Base-by-base conservation (phyloP, 2,329 filamentous ascomycete genomes). In the Trichoderma pleuroti region DNA sequence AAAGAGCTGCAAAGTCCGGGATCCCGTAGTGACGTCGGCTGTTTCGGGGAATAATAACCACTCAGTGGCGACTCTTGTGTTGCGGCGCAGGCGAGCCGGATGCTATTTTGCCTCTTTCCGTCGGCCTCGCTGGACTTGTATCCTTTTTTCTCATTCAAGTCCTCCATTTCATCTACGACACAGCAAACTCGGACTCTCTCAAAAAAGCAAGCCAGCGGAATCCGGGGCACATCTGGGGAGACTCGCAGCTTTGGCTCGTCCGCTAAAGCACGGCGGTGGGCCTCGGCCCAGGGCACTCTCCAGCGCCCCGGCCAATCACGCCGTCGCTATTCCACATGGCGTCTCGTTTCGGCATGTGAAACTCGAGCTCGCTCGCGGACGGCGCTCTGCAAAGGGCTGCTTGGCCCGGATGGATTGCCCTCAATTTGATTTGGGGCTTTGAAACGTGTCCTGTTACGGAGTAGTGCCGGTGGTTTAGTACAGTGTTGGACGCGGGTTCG, bases 1-100 rank as follows among this genome's bases (percentile, higher is more conserved):
- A 42, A 46, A 16, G 2, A 12, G 3, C 7, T 49, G 21, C 61
- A 68, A 68, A 68, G 56, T 36, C 56, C 56, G 66, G 56, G 21
- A 52, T 68, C 56, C 66, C 66, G 66, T 61, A 34, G 68, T 70
- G 68, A 70, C 68, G 60, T 65, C 68, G 68, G 68, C 68, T 70
- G 57, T 70, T 70, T 70, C 68, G 68, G 68, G 61, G 68, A 70
- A 70, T 70, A 70, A 54, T 30, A 52, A 28, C 66, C 66, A 68
- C 28, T 68, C 66, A 36, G 56, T 68, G 66, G 66, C 66, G 66
- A 68, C 30, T 10, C 28, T 61, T 68, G 66, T 68, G 66, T 5
- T 36, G 28, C 66, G 24, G 16, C 30, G 39, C 66, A 68, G 66
- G 66, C 66, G 66, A 68, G 21, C 26, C 66, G 56, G 56, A 34